phyloP scores from a whole-genome alignment of 768 basidiomycete genomes.

The Tephrocybe sp. region DNA sequence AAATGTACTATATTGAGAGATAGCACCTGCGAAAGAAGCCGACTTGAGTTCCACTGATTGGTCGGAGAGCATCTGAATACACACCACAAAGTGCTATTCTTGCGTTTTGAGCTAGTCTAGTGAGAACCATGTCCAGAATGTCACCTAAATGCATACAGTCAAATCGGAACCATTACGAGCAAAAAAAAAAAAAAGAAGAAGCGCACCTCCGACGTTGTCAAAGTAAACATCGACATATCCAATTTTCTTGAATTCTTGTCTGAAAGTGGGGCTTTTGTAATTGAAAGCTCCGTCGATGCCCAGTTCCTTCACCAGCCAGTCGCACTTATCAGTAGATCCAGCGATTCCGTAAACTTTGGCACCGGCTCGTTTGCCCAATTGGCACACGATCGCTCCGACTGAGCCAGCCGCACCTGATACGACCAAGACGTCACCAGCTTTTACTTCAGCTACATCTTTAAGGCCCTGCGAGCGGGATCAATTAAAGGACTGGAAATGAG shows the following conservation, averaged over 20 bases:
- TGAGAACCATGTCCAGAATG: constrained; percentile 77
- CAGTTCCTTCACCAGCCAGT: constrained; percentile 81
- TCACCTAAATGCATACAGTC: constrained; percentile 59
- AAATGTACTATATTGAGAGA: constrained; percentile 80
- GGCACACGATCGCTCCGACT: constrained; percentile 82
- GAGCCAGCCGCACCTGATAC: constrained; percentile 92
- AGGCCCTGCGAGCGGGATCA: constrained; percentile 57
- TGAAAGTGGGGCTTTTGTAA: constrained; percentile 81
- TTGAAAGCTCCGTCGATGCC: constrained; percentile 84
- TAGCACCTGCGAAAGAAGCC: constrained; percentile 55
- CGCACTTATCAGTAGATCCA: constrained; percentile 80
- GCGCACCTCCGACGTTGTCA: constrained; percentile 71
- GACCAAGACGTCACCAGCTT: constrained; percentile 82
- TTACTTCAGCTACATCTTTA: constrained; percentile 75
- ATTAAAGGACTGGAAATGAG: neutral
- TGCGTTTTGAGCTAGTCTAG: constrained; percentile 73
- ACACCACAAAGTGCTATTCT: constrained; percentile 80
- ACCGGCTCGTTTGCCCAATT: constrained; percentile 76
- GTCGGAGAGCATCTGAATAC: constrained; percentile 32
- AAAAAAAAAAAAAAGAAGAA: neutral
- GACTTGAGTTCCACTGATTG: neutral
- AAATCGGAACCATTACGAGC: constrained; percentile 6
- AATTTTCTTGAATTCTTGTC: constrained; percentile 68
- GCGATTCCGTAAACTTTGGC: constrained; percentile 89
- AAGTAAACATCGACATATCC: constrained; percentile 86